Evolutionary conservation across 2,329 filamentous ascomycete species (phyloP).

Genomic region (Alternaria conjuncta): DNA sequence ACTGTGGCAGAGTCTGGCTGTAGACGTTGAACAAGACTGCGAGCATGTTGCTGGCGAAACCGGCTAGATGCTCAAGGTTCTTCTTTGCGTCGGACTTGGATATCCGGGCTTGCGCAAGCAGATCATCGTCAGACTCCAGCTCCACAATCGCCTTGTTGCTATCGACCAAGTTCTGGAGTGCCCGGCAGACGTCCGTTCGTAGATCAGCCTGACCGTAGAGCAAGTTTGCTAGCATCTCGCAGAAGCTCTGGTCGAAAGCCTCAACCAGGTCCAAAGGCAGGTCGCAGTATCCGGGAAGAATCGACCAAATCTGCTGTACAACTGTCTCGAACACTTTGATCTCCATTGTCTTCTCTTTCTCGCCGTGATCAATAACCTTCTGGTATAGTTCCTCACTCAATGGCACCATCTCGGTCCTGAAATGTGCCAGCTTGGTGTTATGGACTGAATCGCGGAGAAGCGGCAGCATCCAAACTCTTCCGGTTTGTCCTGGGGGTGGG

Average conservation of each 20-base stretch:
- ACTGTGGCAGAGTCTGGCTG: conserved; percentile 92
- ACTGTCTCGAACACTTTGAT: conserved; percentile 98
- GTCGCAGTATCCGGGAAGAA: conserved; percentile 93
- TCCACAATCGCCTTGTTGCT: conserved; percentile 83
- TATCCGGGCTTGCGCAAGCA: conserved; percentile 79
- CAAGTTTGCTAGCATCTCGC: conserved; percentile 87
- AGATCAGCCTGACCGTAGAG: conserved; percentile 91
- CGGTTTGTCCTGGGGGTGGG: conserved; percentile 77
- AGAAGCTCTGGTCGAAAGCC: conserved; percentile 85
- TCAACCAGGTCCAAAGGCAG: conserved; percentile 75
- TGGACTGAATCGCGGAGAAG: conserved; percentile 87
- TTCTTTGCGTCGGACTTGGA: conserved; percentile 75
- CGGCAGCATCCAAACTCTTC: conserved; percentile 93
- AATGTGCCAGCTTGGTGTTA: conserved; percentile 86
- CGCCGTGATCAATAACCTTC: conserved; percentile 80
- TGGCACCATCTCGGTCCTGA: conserved; percentile 84
- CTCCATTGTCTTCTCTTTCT: conserved; percentile 89
- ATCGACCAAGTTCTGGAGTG: conserved; percentile 84
- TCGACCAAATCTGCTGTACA: conserved; percentile 93
- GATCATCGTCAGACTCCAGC: conserved; percentile 71
- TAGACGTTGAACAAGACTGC: conserved; percentile 99
- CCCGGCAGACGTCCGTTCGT: conserved; percentile 84
- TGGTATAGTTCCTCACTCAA: conserved; percentile 91
- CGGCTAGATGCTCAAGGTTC: conserved; percentile 81
- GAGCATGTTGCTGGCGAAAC: conserved; percentile 84